Conservation (phyloP, 2,329 filamentous ascomycete species). For the Xylaria sp. region DNA sequence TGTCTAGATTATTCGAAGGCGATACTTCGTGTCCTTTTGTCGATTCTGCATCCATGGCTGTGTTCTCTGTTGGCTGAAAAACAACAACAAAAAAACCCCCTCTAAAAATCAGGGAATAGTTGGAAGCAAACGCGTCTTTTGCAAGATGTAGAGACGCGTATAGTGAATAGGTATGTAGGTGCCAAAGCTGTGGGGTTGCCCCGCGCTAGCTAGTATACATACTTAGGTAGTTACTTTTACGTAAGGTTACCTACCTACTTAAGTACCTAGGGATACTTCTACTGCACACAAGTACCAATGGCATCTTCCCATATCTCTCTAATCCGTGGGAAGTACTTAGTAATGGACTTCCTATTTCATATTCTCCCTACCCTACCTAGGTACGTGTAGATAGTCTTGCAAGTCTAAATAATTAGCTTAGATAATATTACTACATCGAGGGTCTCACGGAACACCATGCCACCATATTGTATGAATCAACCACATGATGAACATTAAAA, state of each 20-base stretch:
- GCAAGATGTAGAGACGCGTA: constrained; percentile 30
- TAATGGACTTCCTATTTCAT: no score
- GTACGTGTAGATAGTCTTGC: not conserved
- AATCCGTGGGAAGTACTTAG: no score
- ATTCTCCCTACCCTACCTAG: no score
- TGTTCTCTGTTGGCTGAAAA: constrained; percentile 3
- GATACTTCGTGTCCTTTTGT: constrained; percentile 10
- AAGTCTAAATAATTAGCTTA: not conserved
- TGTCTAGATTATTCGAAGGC: not conserved
- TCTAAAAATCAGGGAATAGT: not conserved
- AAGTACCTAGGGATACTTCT: no score
- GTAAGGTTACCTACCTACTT: no score
- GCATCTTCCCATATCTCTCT: no score
- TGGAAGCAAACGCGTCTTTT: constrained; percentile 28
- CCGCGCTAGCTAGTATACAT: constrained; percentile 29
- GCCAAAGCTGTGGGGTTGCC: constrained; percentile 6
- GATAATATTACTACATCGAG: not conserved
- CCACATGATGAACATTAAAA: not conserved
- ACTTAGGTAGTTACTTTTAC: no score
- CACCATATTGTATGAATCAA: not conserved
- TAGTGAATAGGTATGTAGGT: constrained; percentile 26
- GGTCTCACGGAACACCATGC: not conserved
- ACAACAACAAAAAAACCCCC: not conserved
- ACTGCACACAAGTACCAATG: no score
- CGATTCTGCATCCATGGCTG: constrained; percentile 26